Percentiles rank a stretch among this genome's conserved stretches.
phyloP scores from a whole-genome alignment of 192 early-diverging fungal genomes.

The Globomyces pollinis-pini region DNA sequence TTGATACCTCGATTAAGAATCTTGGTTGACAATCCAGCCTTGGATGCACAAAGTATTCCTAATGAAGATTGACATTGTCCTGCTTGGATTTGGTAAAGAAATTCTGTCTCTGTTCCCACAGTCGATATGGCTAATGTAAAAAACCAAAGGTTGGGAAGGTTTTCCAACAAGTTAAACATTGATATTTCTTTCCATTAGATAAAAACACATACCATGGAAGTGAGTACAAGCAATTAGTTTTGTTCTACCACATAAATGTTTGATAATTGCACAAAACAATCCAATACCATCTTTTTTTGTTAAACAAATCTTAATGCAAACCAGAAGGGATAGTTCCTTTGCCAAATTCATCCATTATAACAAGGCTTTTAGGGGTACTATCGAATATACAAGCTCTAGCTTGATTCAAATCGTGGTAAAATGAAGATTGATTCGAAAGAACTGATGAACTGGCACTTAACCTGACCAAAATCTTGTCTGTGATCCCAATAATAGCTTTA shows the following conservation, averaged over 20 bases:
- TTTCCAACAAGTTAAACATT: neutral
- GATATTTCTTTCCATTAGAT: neutral
- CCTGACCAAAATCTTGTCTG: conserved; percentile 71
- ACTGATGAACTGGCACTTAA: conserved; percentile 64
- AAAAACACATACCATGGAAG: conserved; percentile 62
- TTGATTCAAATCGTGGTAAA: conserved; percentile 67
- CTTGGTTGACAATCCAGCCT: neutral
- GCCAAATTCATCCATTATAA: conserved; percentile 80
- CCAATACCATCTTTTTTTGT: conserved; percentile 74
- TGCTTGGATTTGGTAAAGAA: neutral
- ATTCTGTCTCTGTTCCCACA: neutral
- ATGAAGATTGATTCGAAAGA: conserved; percentile 59
- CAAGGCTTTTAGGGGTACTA: conserved; percentile 45
- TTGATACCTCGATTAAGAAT: neutral
- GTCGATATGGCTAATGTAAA: neutral
- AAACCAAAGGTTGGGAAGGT: neutral
- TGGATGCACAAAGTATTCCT: neutral
- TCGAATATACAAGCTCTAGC: conserved; percentile 39
- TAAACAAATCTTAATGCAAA: conserved; percentile 17
- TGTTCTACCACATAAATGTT: conserved; percentile 45
- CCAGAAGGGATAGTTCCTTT: conserved; percentile 60
- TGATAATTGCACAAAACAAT: conserved; percentile 64
- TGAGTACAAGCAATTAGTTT: conserved; percentile 74
- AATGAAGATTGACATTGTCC: neutral
- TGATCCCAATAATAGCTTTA: conserved; percentile 59